A percentile compares a stretch with the other conserved stretches of the same genome.
These are phyloP conservation scores for Perilla frutescens DNA, from an alignment of 257 asterid genomes.

Conservation along the genomic window DNA sequence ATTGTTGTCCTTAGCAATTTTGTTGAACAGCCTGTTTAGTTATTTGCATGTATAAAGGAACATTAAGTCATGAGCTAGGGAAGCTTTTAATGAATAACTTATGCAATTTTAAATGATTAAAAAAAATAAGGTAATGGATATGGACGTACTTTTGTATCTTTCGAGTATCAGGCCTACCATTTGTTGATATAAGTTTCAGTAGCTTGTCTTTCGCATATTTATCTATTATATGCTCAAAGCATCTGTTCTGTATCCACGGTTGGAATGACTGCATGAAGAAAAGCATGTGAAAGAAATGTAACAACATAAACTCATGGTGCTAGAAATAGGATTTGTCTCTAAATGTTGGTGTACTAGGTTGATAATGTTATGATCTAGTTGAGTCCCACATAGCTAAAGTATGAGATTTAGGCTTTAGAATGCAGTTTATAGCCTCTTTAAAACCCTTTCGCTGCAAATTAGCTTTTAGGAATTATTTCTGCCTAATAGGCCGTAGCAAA, in stretches of 20 bases:
- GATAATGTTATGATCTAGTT: neutral
- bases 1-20: slow-evolving; percentile 38
- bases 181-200: slow-evolving; percentile 44
- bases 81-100: neutral
- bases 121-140: neutral
- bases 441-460: neutral
- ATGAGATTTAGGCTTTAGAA: neutral
- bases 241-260: slow-evolving; percentile 60
- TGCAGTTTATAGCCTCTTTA: neutral
- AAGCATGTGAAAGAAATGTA: neutral
- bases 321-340: neutral
- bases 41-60: neutral
- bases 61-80: too few species aligned
- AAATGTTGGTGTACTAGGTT: neutral
- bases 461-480: neutral
- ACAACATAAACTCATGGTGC: neutral
- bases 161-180: slow-evolving; percentile 46
- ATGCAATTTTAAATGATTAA: neutral
- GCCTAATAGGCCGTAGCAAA: neutral
- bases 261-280: slow-evolving; percentile 48
- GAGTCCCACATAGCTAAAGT: neutral
- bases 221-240: slow-evolving; percentile 49
- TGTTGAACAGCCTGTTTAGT: slow-evolving; percentile 44
- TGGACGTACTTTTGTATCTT: slow-evolving; percentile 50
- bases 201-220: slow-evolving; percentile 58